Conservation (phyloP, 2,329 filamentous ascomycete genomes). For the Trichophaea hybrida region DNA sequence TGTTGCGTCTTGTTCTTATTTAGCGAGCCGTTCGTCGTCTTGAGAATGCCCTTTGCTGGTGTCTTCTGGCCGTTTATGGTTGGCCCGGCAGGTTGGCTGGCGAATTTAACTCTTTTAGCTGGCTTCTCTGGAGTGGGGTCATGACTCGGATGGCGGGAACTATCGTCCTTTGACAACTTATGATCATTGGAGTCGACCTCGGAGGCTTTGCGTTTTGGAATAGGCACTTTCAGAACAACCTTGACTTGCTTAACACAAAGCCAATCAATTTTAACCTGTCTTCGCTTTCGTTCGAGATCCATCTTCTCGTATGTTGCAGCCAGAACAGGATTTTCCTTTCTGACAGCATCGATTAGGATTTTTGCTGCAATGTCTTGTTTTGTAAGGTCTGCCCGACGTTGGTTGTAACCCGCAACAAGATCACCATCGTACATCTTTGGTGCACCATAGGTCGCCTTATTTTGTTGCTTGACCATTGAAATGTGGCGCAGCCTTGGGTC, state of each 20-base stretch:
- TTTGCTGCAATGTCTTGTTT: slow-evolving; percentile 19
- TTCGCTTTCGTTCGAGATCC: slow-evolving; percentile 22
- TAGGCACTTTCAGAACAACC: slow-evolving; percentile 6
- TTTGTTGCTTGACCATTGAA: slow-evolving; percentile 5
- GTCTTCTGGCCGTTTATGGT: not conserved
- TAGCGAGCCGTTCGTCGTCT: not conserved
- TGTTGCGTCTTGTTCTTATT: not conserved
- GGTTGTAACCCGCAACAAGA: slow-evolving; percentile 4
- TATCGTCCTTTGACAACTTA: too few relatives aligned
- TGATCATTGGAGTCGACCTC: not conserved
- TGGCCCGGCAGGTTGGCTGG: not conserved
- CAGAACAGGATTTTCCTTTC: slow-evolving; percentile 13
- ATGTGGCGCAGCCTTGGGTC: slow-evolving; percentile 22
- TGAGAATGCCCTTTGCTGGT: slow-evolving; percentile 1
- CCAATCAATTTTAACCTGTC: slow-evolving; percentile 15
- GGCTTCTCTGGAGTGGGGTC: not conserved
- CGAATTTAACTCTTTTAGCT: slow-evolving; percentile 3
- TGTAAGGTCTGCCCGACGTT: slow-evolving; percentile 2
- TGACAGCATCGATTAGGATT: slow-evolving; percentile 17
- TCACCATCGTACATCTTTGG: slow-evolving; percentile 14
- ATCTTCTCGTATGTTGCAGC: slow-evolving; percentile 14
- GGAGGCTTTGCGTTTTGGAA: not conserved
- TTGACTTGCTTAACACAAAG: slow-evolving; percentile 22
- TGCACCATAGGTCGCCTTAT: slow-evolving; percentile 8
- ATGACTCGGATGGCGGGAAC: too few relatives aligned